Conservation (phyloP, 208 protist genomes). For the Acanthamoeba sp. region DNA sequence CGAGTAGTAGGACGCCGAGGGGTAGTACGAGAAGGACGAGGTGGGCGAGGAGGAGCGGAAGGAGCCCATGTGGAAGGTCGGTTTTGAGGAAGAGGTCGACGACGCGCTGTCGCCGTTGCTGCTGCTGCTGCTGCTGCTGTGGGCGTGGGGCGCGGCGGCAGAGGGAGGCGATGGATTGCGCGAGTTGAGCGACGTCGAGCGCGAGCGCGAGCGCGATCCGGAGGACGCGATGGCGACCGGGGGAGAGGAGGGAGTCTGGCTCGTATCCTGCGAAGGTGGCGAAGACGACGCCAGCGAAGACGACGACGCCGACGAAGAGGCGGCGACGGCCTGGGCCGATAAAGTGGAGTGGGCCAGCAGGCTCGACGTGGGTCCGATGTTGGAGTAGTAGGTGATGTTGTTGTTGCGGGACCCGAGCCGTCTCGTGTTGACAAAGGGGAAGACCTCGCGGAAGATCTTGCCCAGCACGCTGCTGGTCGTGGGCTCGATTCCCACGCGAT, state of each 20-base stretch:
- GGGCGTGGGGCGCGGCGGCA: not conserved
- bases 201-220: not conserved
- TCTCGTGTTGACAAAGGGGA: conserved; percentile 49
- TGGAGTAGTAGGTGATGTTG: conserved; percentile 71
- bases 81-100: not conserved
- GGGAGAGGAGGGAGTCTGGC: not conserved
- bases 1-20: conserved; percentile 25
- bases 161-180: not conserved
- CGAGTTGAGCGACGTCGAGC: not conserved
- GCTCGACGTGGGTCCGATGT: conserved; percentile 45
- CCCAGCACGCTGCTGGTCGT: conserved; percentile 63
- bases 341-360: not conserved
- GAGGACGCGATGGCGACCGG: not conserved
- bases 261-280: not conserved
- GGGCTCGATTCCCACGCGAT: conserved; percentile 57
- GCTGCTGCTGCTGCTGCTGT: not conserved
- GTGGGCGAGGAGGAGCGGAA: conserved; percentile 12
- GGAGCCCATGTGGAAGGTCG: conserved; percentile 29
- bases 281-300: not conserved
- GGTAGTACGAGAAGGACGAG: conserved; percentile 43
- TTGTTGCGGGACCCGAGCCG: conserved; percentile 34
- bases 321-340: not conserved
- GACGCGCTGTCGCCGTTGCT: not conserved
- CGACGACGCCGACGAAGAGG: not conserved
- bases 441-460: conserved; percentile 68